These are phyloP conservation scores for Ogataea pini DNA, from an alignment of 805 yeast genomes.

Conservation along the genomic window DNA sequence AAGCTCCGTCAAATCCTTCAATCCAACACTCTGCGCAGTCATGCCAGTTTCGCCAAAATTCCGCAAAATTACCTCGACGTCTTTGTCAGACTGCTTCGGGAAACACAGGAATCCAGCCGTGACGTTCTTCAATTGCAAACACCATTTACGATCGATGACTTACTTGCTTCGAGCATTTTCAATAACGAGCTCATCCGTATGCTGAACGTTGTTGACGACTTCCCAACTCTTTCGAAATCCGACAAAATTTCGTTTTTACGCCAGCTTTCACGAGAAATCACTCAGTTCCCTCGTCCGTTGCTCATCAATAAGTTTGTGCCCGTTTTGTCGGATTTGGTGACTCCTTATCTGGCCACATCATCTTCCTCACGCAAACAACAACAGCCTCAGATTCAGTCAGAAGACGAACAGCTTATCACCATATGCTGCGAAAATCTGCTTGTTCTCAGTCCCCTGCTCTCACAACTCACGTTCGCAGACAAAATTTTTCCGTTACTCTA, in stretches of 20 bases:
- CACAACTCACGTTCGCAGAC: conserved; percentile 78
- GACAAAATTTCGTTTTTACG: conserved; percentile 71
- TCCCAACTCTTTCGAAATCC: conserved; percentile 65
- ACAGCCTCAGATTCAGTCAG: conserved; percentile 16
- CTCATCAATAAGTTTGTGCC: conserved; percentile 75
- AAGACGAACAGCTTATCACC: conserved; percentile 42
- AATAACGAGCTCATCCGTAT: conserved; percentile 82
- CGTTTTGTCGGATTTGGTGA: conserved; percentile 54
- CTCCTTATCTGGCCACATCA: conserved; percentile 33
- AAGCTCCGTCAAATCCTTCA: conserved; percentile 33
- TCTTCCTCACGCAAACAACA: conserved; percentile 19
- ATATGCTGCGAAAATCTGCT: conserved; percentile 57
- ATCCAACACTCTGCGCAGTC: conserved; percentile 45
- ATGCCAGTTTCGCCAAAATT: conserved; percentile 54
- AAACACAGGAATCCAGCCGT: conserved; percentile 39
- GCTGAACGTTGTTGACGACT: conserved; percentile 78
- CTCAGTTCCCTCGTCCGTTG: conserved; percentile 58
- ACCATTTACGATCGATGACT: conserved; percentile 54
- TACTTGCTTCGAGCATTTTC: conserved; percentile 73
- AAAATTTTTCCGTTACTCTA: conserved; percentile 52
- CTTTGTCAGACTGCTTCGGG: conserved; percentile 52
- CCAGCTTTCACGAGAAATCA: conserved; percentile 55
- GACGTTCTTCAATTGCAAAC: conserved; percentile 32
- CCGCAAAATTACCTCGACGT: conserved; percentile 57
- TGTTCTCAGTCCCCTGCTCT: conserved; percentile 61